These are phyloP conservation scores for Magnusiomyces tetraspermus DNA, from an alignment of 1,139 yeast species.

Conservation along the genomic window DNA sequence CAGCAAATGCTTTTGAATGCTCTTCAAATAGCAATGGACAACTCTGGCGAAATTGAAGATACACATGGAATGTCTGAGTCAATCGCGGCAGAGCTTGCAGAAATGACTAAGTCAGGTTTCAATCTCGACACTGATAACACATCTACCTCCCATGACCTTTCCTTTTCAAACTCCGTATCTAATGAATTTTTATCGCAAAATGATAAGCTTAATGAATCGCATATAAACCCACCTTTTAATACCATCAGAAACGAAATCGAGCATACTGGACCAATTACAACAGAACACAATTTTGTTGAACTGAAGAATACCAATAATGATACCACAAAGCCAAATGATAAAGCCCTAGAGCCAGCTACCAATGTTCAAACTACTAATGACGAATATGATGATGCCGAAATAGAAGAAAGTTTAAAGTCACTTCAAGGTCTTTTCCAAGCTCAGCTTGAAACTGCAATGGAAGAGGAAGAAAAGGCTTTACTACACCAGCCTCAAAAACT, in stretches of 20 bases:
- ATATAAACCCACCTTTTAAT: too few relatives aligned
- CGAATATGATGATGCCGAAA: neutral
- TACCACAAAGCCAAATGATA: neutral
- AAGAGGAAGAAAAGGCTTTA: neutral
- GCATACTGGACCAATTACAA: neutral
- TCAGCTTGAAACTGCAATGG: neutral
- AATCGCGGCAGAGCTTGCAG: neutral
- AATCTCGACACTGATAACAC: neutral
- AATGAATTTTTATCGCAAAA: neutral
- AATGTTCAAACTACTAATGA: neutral
- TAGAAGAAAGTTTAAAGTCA: neutral
- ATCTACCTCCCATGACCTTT: neutral
- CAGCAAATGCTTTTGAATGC: neutral
- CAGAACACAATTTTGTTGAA: neutral
- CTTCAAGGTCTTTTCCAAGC: slow-evolving; percentile 1
- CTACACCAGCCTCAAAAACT: neutral
- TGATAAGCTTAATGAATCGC: neutral
- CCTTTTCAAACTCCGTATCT: neutral
- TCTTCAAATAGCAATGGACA: neutral
- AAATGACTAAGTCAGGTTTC: neutral
- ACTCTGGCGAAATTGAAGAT: neutral
- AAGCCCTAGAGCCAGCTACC: neutral
- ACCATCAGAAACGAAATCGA: neutral
- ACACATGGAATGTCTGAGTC: neutral
- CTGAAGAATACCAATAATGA: neutral